Base-by-base conservation (phyloP, 2,329 filamentous ascomycete genomes). In the Scytalidium sp. region DNA sequence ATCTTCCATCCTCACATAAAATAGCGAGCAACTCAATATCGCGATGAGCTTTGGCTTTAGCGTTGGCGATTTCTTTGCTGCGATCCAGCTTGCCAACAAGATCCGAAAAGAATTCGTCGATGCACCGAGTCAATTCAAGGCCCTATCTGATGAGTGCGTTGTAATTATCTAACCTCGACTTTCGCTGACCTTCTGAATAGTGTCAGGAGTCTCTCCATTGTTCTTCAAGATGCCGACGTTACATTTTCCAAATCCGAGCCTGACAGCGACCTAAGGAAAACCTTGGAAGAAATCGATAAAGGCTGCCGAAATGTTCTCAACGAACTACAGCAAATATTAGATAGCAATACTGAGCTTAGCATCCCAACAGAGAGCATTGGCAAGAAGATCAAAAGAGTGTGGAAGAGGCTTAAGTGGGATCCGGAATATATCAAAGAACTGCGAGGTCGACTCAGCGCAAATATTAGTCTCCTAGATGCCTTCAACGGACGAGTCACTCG, bases 41-140 rank as follows among this genome's bases (percentile, higher is more conserved):
- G 42, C 3, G 22, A 68, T 66, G 67, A 65, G 61, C 43, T 67
- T 70, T 46, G 66, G 65, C 9, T 67, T 65, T 52, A 56, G 66
- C 7, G 54, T 65, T 13, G 66, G 64, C 4, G 68, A 69, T 45
- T 60, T 67, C 20, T 45, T 67, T 17, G 53, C 64, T 2, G 57
- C 65, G 20, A 50, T 66, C 19, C 50, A 63, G 20, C 54, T 66
- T 21, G 57, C 51, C 19, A 61, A 59, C 25, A 59, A 55, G 39
- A 50, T 64, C 43, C 55, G 60, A 21, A 59, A 60, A 46, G 53
- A 60, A 23, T 66, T 65, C 43, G 49, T 50, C 3, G 46, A 53
- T 19, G 62, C 61, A 3, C 64, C 64, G 11, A 39, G 40, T 10
- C 55, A 67, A 49, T 63, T 65, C 25, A 50, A 57, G 39, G 49